Evolutionary conservation across 495 filamentous ascomycete species (phyloP), one percentile per base, ranked within the genome.

Genomic region (Podospora appendiculata): DNA sequence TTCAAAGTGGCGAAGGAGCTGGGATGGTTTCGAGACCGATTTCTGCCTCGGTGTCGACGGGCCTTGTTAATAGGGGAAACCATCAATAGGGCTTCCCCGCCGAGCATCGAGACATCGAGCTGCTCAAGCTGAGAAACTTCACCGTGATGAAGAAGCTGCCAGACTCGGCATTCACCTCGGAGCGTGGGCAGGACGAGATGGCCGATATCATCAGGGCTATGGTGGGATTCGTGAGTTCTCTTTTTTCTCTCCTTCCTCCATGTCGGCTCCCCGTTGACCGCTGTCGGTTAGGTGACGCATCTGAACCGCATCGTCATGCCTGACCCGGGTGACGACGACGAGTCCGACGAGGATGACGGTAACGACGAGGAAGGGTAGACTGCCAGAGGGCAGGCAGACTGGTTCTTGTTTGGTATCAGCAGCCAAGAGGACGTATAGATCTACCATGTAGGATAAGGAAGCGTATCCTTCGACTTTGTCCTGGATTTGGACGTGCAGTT

Each of bases 101-200:
- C 12, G 82, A 88, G 49, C 84, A 94, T 58, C 65, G 78, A 39
- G 83, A 92, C 52, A 88, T 93, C 58, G 76, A 82, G 41, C 74
- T 94, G 50, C 72, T 94, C 46, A 83, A 87, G 51, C 75, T 95
- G 53, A 77, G 81, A 55, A 92, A 83, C 64, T 93, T 82, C 62
- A 89, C 85, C 0, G 68, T 92, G 36, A 77, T 83, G 34, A 81
- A 69, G 51, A 78, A 82, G 58, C 60, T 94, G 41, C 16, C n/a
- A 3, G 61, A 91, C 51, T 60, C 65, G 32, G 70, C 80, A 35
- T 70, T 87, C 41, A 62, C 75, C 44, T 65, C 63, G 14, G 58
- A 68, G 35, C 68, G 76, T 52, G 79, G 72, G 19, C 73, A 82
- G 65, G 73, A 76, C 14, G 76, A 70, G 62, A 75, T 88, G 18